phyloP scores from a whole-genome alignment of 805 yeast species.

The Pichia occidentalis region DNA sequence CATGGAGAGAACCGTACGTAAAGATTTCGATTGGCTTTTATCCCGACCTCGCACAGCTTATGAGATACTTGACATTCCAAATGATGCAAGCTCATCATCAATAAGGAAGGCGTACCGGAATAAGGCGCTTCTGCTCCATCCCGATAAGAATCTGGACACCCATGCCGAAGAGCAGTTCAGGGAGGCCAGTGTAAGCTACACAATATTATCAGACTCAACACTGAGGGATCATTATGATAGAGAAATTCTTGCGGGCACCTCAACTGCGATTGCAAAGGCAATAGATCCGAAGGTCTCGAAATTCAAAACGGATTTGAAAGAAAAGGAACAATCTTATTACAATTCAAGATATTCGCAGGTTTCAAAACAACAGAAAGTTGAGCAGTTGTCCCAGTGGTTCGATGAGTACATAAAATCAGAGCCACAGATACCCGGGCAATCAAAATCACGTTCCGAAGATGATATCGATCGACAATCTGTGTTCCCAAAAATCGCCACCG shows the following conservation, averaged over 20 bases:
- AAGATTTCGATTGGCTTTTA: slow-evolving; percentile 17
- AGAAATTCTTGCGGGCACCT: slow-evolving; percentile 10
- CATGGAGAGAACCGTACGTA: slow-evolving; percentile 8
- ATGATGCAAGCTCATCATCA: slow-evolving; percentile 3
- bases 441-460: slow-evolving; percentile 12
- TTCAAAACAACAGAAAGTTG: neutral
- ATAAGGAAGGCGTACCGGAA: slow-evolving; percentile 27
- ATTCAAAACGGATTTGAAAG: slow-evolving; percentile 5
- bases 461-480: neutral
- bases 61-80: slow-evolving; percentile 13
- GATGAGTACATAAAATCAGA: slow-evolving; percentile 8
- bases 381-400: slow-evolving; percentile 1
- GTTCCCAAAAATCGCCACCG: slow-evolving; percentile 1
- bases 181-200: slow-evolving; percentile 25
- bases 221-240: slow-evolving; percentile 21
- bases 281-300: slow-evolving; percentile 1
- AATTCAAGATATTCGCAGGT: neutral
- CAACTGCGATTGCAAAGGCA: slow-evolving; percentile 1
- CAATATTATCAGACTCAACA: slow-evolving; percentile 17
- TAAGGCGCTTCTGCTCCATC: slow-evolving; percentile 29
- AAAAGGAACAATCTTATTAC: neutral
- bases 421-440: slow-evolving; percentile 16
- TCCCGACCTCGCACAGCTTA: slow-evolving; percentile 14
- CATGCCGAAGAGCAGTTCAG: slow-evolving; percentile 26
- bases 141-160: slow-evolving; percentile 29